phyloP scores from a whole-genome alignment of 208 protist species.

The Chromosphaera perkinsii region DNA sequence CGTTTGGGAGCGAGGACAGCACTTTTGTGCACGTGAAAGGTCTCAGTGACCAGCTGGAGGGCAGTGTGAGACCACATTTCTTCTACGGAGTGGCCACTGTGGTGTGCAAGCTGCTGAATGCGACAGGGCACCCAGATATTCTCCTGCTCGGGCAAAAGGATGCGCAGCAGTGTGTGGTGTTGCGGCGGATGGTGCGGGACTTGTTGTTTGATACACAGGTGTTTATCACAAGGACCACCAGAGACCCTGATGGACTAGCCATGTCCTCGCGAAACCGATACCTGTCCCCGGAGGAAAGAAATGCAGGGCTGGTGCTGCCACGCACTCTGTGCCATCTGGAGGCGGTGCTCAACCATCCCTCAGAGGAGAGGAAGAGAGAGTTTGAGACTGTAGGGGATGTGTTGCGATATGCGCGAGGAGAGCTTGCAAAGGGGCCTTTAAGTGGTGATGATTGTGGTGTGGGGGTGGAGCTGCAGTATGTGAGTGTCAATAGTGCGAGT shows the following conservation, averaged over 20 bases:
- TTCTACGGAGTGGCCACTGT: slow-evolving; percentile 62
- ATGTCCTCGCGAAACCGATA: slow-evolving; percentile 60
- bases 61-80: slow-evolving; percentile 32
- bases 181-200: slow-evolving; percentile 47
- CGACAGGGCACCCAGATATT: slow-evolving; percentile 44
- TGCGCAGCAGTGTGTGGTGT: slow-evolving; percentile 57
- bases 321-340: neutral
- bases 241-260: slow-evolving; percentile 68
- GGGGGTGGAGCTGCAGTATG: slow-evolving; percentile 13
- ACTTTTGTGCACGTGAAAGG: slow-evolving; percentile 24
- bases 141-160: slow-evolving; percentile 66
- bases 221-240: slow-evolving; percentile 33
- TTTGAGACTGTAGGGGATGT: too few species aligned
- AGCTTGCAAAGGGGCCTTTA: too few species aligned
- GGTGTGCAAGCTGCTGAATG: slow-evolving; percentile 61
- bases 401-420: too few species aligned
- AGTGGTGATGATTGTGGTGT: neutral
- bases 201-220: slow-evolving; percentile 45
- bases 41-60: slow-evolving; percentile 20
- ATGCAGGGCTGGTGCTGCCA: neutral
- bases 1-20: neutral
- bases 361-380: too few species aligned
- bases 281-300: slow-evolving; percentile 39
- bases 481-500: slow-evolving; percentile 2
- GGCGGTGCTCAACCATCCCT: too few species aligned